Conservation (phyloP, 2,329 filamentous ascomycete species). For the Hypoxylon sp. region DNA sequence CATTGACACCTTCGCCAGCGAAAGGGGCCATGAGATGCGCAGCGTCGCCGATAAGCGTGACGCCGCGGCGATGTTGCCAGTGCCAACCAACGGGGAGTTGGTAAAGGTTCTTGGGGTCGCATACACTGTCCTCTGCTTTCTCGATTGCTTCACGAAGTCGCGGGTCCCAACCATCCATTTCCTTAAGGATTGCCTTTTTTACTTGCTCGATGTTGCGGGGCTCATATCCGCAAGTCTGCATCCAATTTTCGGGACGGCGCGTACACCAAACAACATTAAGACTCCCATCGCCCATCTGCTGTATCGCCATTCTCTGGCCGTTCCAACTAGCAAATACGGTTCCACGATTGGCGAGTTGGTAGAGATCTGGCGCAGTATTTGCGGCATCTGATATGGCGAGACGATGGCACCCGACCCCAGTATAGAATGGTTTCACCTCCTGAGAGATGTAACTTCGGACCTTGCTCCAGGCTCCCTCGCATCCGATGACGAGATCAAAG, state of each 20-base stretch:
- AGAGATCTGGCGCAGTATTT: constrained; percentile 58
- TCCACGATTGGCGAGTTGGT: constrained; percentile 62
- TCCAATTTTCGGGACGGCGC: constrained; percentile 57
- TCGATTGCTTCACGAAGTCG: constrained; percentile 59
- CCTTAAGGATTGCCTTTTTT: constrained; percentile 55
- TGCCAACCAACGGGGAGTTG: constrained; percentile 64
- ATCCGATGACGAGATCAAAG: constrained; percentile 57
- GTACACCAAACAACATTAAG: constrained; percentile 57
- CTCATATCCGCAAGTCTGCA: constrained; percentile 60
- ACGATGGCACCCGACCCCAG: constrained; percentile 60
- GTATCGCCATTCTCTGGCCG: constrained; percentile 57
- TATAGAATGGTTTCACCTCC: constrained; percentile 59
- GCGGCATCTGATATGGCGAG: constrained; percentile 59
- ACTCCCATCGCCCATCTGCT: constrained; percentile 65
- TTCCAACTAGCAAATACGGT: constrained; percentile 60
- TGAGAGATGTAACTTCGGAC: constrained; percentile 53
- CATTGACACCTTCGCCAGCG: constrained; percentile 71
- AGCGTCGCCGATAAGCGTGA: constrained; percentile 70
- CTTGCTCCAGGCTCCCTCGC: constrained; percentile 57
- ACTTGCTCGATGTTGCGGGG: constrained; percentile 56
- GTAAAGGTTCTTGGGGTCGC: constrained; percentile 62
- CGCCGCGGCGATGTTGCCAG: constrained; percentile 63
- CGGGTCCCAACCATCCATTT: constrained; percentile 58
- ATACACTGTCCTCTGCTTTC: constrained; percentile 55
- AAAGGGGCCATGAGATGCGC: constrained; percentile 72